Evolutionary conservation across 208 protist species (phyloP), one percentile per base, ranked within the genome.

Genomic region (Acanthamoeba culbertsoni): DNA sequence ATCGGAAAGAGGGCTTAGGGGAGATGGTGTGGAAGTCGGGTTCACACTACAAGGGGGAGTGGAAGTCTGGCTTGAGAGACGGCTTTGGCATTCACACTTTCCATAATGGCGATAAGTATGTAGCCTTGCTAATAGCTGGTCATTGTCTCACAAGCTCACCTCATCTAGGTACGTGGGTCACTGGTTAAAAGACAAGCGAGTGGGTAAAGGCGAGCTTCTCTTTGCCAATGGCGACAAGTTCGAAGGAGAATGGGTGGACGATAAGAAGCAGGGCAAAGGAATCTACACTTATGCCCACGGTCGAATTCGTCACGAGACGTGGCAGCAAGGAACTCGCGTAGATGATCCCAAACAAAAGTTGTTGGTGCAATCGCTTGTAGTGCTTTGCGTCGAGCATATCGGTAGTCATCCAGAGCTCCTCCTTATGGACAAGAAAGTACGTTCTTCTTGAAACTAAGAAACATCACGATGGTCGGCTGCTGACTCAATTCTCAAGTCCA

Each of bases 141-240:
- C 62, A 1, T 10, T n/a, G n/a, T n/a, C 16, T 14, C 14, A 14
- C 51, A n/a, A n/a, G 51, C 51, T 59, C 14, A 14, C n/a, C 62
- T 37, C 62, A 12, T n/a, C 12, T 31, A 73, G 62, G 35, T 73
- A 84, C 73, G 43, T 55, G 43, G 73, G 73, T 18, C 40, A 84
- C 18, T 84, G 73, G 73, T 42, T 43, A 4, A 84, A 84, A 43
- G 73, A 84, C 73, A 84, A 84, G 73, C 40, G 73, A 16, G 55
- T 43, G 43, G 73, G 73, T 43, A 90, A 90, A 40, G 82, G 82
- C n/a, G 82, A 68, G 33, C 46, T 90, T 10, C 46, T 28, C 26
- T 90, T 90, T 18, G 82, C 82, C 53, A 90, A 90, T n/a, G 82
- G 82, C 2, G 82, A 90, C 55, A 84, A 68, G 35, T 90, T 90